Evolutionary conservation across 768 basidiomycete species (phyloP), one percentile per base, ranked within the genome.

Genomic region (Kwoniella europaea): DNA sequence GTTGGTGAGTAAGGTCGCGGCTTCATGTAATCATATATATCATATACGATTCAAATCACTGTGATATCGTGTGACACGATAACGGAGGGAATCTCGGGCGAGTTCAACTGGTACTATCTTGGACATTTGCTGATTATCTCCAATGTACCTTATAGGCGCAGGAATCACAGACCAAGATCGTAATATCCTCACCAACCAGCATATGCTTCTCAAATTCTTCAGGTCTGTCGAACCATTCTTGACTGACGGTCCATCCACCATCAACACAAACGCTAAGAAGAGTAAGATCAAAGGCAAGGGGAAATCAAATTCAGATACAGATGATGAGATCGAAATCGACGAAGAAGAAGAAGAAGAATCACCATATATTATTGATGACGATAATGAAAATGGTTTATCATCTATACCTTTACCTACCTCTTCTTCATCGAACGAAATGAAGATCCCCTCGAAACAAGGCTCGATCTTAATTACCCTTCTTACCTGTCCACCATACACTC

Each of bases 131-230:
- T 35, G 35, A 35, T 35, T 7, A 35, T 9, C 35, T 35, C 6
- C 35, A 35, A 35, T 35, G 16, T 24, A 16, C 41, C 24, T 46
- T n/a, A 1, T 62, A 86, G 86, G 86, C 44, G 83, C 84, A 15
- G 93, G 95, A 2, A 94, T 98, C 71, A 88, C 91, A 24, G 93
- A 98, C 82, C 93, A 95, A 83, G 91, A 95, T 79, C 88, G 95
- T 60, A 98, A 97, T 84, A 92, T 98, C 69, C 84, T 92, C 16
- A 90, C 91, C 6, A 97, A 98, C 82, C 96, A 98, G 77, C 77
- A 89, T 20, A 87, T 97, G 20, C 84, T 98, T 42, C 86, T 97
- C 29, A 89, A 88, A 5, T 97, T 97, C 80, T 85, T 98, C 59
- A 88, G 90, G 18, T 92, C 91, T 16, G 91, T 89, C 29, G 86